Percentiles rank a stretch among this genome's conserved stretches.
Conservation (phyloP, 768 basidiomycete genomes). For the Auriculariales sp. region DNA sequence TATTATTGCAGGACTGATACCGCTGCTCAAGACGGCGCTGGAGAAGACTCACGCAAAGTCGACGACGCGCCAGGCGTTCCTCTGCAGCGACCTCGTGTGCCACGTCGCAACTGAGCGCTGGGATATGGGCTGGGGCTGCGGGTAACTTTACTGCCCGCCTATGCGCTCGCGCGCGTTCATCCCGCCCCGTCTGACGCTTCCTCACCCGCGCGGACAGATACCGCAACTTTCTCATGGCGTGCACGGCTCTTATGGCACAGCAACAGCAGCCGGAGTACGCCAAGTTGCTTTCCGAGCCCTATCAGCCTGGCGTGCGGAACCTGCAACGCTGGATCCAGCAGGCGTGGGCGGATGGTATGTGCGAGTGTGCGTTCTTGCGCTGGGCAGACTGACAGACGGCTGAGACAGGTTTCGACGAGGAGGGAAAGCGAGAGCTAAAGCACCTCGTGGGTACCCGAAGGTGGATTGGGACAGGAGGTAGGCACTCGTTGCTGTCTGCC, state of each 20-base stretch:
- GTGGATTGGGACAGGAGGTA: conserved; percentile 75
- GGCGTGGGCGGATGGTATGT: conserved; percentile 61
- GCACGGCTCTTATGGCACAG: conserved; percentile 58
- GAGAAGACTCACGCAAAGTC: conserved; percentile 36
- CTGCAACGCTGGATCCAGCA: conserved; percentile 68
- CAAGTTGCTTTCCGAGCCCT: conserved; percentile 38
- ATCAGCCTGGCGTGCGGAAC: conserved; percentile 54
- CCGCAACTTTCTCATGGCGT: conserved; percentile 71
- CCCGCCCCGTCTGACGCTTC: conserved; percentile 29
- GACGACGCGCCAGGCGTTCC: conserved; percentile 35
- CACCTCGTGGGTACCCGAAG: conserved; percentile 44
- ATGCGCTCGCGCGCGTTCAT: conserved; percentile 25
- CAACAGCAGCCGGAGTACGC: conserved; percentile 45
- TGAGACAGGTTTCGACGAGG: conserved; percentile 48
- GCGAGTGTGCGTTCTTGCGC: neutral
- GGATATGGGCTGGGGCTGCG: conserved; percentile 63
- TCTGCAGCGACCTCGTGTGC: conserved; percentile 50
- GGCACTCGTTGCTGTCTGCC: conserved; percentile 2
- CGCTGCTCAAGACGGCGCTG: conserved; percentile 42
- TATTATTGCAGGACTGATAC: conserved; percentile 39
- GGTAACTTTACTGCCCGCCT: conserved; percentile 25
- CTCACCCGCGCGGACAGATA: conserved; percentile 31
- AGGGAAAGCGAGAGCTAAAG: conserved; percentile 49
- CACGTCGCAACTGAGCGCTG: conserved; percentile 43
- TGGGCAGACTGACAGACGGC: neutral